phyloP scores from a whole-genome alignment of 768 basidiomycete species.

The Pisolithus tinctorius region DNA sequence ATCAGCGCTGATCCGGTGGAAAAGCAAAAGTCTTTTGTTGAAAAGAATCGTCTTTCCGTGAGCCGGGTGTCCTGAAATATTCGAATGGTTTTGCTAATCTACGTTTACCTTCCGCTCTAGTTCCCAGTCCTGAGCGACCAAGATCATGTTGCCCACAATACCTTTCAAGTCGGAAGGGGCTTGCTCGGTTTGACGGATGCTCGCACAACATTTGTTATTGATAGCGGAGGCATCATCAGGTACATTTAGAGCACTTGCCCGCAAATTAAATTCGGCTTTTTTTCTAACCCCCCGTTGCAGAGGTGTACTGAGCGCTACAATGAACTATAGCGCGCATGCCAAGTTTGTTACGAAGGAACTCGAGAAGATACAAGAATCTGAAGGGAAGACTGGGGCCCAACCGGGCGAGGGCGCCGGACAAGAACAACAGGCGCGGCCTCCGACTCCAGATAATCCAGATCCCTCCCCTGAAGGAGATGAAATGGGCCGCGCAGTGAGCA shows the following conservation, averaged over 20 bases:
- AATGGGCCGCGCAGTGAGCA: slow-evolving; percentile 17
- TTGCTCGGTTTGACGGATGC: slow-evolving; percentile 59
- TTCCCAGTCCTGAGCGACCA: slow-evolving; percentile 77
- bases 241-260: slow-evolving; percentile 22
- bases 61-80: slow-evolving; percentile 10
- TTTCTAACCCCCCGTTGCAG: slow-evolving; percentile 22
- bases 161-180: slow-evolving; percentile 60
- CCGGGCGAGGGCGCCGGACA: not conserved
- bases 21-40: slow-evolving; percentile 70
- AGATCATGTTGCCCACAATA: slow-evolving; percentile 53
- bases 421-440: not conserved
- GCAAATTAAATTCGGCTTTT: slow-evolving; percentile 1
- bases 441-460: slow-evolving; percentile 4
- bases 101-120: slow-evolving; percentile 25
- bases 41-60: slow-evolving; percentile 61
- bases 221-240: slow-evolving; percentile 61
- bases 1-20: slow-evolving; percentile 66
- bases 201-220: slow-evolving; percentile 73
- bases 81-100: not conserved
- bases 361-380: slow-evolving; percentile 33
- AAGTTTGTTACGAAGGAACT: slow-evolving; percentile 71
- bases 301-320: slow-evolving; percentile 50
- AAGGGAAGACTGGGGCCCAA: not conserved
- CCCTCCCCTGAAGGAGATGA: slow-evolving; percentile 9
- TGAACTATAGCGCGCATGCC: slow-evolving; percentile 59